Evolutionary conservation across 73 alveolate species (phyloP).

Genomic region (Symbiodinium pilosum): DNA sequence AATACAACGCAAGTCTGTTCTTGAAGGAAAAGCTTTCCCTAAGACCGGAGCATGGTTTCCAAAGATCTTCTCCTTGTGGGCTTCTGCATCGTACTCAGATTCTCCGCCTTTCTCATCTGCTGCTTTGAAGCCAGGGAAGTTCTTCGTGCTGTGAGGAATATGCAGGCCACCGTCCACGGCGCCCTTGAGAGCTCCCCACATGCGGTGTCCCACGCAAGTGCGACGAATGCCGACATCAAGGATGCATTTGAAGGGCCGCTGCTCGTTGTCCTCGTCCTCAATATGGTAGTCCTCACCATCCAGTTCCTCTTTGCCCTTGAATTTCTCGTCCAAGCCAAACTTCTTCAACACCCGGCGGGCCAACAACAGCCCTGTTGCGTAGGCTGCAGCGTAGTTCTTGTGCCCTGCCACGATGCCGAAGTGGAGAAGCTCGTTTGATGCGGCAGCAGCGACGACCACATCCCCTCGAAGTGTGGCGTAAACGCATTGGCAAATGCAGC

Average conservation of each 20-base stretch:
- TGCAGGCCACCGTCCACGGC: conserved; percentile 99
- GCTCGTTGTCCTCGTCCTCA: conserved; percentile 97
- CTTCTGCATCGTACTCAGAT: conserved; percentile 98
- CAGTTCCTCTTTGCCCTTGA: conserved; percentile 98
- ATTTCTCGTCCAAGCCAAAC: conserved; percentile 98
- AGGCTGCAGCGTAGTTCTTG: conserved; percentile 99
- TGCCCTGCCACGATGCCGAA: conserved; percentile 98
- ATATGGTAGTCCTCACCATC: conserved; percentile 99
- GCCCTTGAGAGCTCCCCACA: conserved; percentile 99
- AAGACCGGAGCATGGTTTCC: conserved; percentile 98
- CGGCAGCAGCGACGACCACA: conserved; percentile 99
- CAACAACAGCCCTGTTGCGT: conserved; percentile 99
- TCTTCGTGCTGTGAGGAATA: conserved; percentile 99
- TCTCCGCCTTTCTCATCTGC: conserved; percentile 96
- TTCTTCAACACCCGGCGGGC: conserved; percentile 99
- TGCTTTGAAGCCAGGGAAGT: conserved; percentile 99
- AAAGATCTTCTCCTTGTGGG: conserved; percentile 99
- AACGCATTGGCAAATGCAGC: conserved; percentile 98
- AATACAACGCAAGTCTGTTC: background rate
- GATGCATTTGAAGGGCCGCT: conserved; percentile 99
- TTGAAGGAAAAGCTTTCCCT: background rate
- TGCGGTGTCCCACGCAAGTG: conserved; percentile 98
- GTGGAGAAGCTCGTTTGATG: conserved; percentile 98
- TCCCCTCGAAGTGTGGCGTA: conserved; percentile 99
- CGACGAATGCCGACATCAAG: conserved; percentile 99